Conservation (phyloP, 352 stramenopile genomes). For the Globisporangium carolinianum region DNA sequence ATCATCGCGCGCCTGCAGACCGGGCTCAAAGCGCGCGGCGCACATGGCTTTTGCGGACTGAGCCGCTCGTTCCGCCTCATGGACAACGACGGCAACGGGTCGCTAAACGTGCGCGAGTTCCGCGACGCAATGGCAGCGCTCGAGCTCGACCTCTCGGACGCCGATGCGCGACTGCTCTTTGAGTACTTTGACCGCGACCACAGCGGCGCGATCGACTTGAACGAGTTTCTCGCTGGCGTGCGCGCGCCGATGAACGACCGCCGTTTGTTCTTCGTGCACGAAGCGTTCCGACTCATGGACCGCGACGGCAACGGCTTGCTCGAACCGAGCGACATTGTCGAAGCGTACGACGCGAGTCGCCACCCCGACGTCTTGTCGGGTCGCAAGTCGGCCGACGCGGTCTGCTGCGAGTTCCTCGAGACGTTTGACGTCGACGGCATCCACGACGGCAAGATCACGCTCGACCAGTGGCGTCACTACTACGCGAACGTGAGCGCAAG, state of each 20-base stretch:
- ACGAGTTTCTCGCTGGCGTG: constrained; percentile 84
- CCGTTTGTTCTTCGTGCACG: constrained; percentile 57
- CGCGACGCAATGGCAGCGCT: constrained; percentile 51
- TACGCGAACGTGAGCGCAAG: constrained; percentile 87
- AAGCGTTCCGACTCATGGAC: constrained; percentile 83
- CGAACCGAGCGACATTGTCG: constrained; percentile 73
- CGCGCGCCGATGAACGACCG: constrained; percentile 64
- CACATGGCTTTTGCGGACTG: constrained; percentile 67
- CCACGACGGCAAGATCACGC: constrained; percentile 67
- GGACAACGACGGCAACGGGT: constrained; percentile 71
- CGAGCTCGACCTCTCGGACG: constrained; percentile 34
- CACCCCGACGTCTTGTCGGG: constrained; percentile 82
- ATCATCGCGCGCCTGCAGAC: constrained; percentile 46
- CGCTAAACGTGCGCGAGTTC: constrained; percentile 73
- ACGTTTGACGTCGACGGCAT: constrained; percentile 75
- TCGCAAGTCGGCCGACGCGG: constrained; percentile 48
- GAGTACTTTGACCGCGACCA: constrained; percentile 79
- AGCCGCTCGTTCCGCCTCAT: constrained; percentile 69
- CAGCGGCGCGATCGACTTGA: constrained; percentile 68
- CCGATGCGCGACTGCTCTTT: constrained; percentile 65
- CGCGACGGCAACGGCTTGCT: constrained; percentile 65
- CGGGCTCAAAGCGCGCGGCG: constrained; percentile 50
- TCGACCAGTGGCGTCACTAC: constrained; percentile 72
- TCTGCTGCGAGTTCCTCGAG: constrained; percentile 81
- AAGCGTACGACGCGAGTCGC: constrained; percentile 72